Base-by-base conservation (phyloP, 306 rosid species). In the Cicer judaicum region DNA sequence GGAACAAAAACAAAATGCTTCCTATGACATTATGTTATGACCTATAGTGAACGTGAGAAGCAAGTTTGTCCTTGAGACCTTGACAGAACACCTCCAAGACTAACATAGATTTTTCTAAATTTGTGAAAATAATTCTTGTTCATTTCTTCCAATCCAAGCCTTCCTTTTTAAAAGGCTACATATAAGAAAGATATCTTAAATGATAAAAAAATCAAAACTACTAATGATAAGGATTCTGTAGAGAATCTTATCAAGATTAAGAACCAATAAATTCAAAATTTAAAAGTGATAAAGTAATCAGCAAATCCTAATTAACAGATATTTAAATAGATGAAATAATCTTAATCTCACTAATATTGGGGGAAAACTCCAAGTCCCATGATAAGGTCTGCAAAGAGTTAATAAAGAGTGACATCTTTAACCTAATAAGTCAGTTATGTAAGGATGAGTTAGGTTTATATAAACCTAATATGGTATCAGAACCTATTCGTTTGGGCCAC, bases 1-100 rank as follows among this genome's bases (percentile, higher is more conserved):
- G 63, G 38, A 57, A 69, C 55, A 48, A 78, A 56, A 68, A 78
- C 76, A 68, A 49, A 78, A 69, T 59, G 61, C 38, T 39, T 8
- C 54, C 36, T 47, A 42, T 9, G 10, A 7, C 8, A 49, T 49
- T 49, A 13, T 49, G 18, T 49, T 5, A 49, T 49, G 18, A 49
- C 55, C 8, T 49, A 49, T 49, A 49, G 18, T 13, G 55, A 49
- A 49, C 7, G 55, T n/a, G 55, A 10, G 52, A 48, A 48, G 7
- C 21, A 14, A 18, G 14, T 19, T 50, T 3, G 56, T 50, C 55
- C 55, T 13, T 13, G 19, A n/a, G 56, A 50, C 56, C 21, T 50
- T 50, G 21, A 14, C 56, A 50, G 10, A 50, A 50, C 56, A 50
- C 56, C 56, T n/a, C 21, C 19, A n/a, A 50, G 56, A 14, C 56